Evolutionary conservation across 2,329 filamentous ascomycete genomes (phyloP), one percentile per base, ranked within the genome.

Genomic region (Taxawa tesnikishii): DNA sequence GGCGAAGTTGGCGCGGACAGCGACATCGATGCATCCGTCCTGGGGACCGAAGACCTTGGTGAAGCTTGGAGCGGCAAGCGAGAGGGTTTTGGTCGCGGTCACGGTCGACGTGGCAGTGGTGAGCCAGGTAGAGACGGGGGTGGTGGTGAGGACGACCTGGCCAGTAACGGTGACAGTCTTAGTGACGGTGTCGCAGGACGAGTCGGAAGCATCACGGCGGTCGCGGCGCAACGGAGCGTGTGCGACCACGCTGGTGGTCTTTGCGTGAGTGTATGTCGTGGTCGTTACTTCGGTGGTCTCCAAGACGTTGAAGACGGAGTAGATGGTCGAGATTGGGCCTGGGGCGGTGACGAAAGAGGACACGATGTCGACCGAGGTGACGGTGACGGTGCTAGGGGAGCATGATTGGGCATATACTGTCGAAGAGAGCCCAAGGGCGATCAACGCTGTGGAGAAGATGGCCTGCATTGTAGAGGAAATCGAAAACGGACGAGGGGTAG

Each of bases 11-110:
- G 8, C 10, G 11, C 15, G 14, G 14, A 19, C 28, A 16, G 27
- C 36, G 7, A 34, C 21, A 32, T 39, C 36, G 2, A 29, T 27
- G 30, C 43, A 45, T 27, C 43, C 43, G 10, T 34, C 36, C 32
- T 36, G 28, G 7, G 43, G 41, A 10, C 43, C 43, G 28, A 33
- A 44, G 17, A 44, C 37, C n/a, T 43, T 34, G 3, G 45, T 51
- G 34, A 38, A 48, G 4, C 42, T 43, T 5, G 46, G 40, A 5
- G 42, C 43, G 10, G 44, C 37, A 17, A 44, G 37, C 15, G 42
- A 40, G 31, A 41, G 26, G 1, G 45, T 48, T n/a, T 29, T 35
- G 24, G 42, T 43, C 4, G 39, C 14, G 1, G 38, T 43, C 5
- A 24, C 34, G 9, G 45, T 36, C 1, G 37, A 33, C 3, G 39